These are phyloP conservation scores for Pseudogymnoascus sp. DNA, from an alignment of 2,329 filamentous ascomycete genomes.

Conservation along the genomic window DNA sequence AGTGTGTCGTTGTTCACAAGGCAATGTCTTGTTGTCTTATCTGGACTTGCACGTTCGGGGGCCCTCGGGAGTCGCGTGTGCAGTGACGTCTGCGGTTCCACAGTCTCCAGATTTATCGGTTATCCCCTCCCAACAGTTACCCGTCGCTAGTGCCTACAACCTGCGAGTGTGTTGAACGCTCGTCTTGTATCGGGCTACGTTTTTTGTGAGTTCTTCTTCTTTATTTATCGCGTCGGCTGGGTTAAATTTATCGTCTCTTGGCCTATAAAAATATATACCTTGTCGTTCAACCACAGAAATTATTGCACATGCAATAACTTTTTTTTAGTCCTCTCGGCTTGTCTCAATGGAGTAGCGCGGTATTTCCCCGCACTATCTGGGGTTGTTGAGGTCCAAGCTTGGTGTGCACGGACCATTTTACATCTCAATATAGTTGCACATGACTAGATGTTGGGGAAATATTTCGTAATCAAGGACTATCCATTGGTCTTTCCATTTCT, in stretches of 20 bases:
- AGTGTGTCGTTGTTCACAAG: neutral
- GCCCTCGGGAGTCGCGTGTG: slow-evolving; percentile 5
- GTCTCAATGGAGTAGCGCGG: slow-evolving; percentile 5
- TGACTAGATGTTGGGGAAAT: neutral
- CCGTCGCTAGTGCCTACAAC: neutral
- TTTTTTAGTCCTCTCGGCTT: neutral
- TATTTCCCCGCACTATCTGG: slow-evolving; percentile 1
- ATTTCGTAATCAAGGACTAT: neutral
- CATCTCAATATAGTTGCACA: neutral
- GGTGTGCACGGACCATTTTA: neutral
- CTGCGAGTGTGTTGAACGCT: slow-evolving; percentile 2
- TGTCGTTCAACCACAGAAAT: neutral
- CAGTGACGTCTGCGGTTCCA: neutral
- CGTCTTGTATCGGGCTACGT: neutral
- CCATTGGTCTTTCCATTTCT: neutral
- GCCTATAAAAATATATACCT: neutral
- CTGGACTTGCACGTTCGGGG: neutral
- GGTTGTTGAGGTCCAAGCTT: neutral
- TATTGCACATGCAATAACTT: neutral
- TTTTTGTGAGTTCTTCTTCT: too few relatives aligned
- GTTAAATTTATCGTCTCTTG: neutral
- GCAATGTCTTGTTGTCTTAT: neutral
- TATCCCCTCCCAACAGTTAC: slow-evolving; percentile 8
- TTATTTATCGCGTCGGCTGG: neutral
- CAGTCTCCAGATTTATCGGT: neutral